These are phyloP conservation scores for Plectosphaerella sp. DNA, from an alignment of 2,329 filamentous ascomycete genomes.

Conservation along the genomic window DNA sequence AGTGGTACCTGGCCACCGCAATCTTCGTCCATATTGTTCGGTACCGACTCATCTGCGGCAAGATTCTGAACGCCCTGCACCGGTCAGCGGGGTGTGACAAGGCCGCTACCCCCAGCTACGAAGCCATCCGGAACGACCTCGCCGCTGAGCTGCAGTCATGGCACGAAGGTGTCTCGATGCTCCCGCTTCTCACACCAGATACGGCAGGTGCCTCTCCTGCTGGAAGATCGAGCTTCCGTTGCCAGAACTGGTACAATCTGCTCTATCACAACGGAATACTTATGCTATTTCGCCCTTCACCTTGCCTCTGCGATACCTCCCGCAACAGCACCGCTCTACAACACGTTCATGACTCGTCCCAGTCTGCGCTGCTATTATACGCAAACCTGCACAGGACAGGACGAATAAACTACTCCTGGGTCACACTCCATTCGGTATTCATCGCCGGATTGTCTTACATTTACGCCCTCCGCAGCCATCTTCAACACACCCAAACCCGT, in stretches of 20 bases:
- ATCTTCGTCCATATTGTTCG: conserved; percentile 34
- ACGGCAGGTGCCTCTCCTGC: conserved; percentile 11
- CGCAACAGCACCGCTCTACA: conserved; percentile 22
- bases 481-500: conserved; percentile 21
- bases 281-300: conserved; percentile 36
- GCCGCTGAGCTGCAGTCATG: conserved; percentile 24
- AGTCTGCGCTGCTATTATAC: conserved; percentile 35
- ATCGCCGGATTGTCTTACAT: conserved; percentile 39
- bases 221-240: conserved; percentile 32
- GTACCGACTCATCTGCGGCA: conserved; percentile 34
- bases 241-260: conserved; percentile 35
- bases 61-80: conserved; percentile 28
- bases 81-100: conserved; percentile 5
- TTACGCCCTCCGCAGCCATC: conserved; percentile 34
- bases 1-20: conserved; percentile 12
- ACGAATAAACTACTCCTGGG: conserved; percentile 44
- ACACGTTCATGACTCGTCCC: conserved; percentile 31
- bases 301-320: conserved; percentile 20
- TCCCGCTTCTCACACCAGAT: conserved; percentile 21
- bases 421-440: conserved; percentile 43
- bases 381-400: conserved; percentile 36
- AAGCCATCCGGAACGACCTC: conserved; percentile 16
- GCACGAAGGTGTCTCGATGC: conserved; percentile 18
- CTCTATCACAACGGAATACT: conserved; percentile 36
- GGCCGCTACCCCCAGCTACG: conserved; percentile 11